Base-by-base conservation (phyloP, 805 yeast genomes). In the Yamadazyma kitorensis region DNA sequence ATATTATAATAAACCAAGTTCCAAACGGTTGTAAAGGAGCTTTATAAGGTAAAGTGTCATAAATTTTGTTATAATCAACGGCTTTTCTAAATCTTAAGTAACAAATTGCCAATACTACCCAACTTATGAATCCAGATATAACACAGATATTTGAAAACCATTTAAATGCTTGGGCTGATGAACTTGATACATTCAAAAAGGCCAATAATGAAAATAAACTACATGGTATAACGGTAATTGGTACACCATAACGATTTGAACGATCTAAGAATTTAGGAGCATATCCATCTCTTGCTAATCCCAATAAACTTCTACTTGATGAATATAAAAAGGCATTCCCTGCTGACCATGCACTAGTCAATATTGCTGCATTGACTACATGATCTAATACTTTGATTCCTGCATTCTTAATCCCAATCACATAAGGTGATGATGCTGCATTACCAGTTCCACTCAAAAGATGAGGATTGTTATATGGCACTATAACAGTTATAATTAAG, bases 111-210 rank as follows among this genome's bases (percentile, higher is more conserved):
- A 83, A 76, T 38, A 70, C 64, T 34, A 70, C 64, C 60, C 76
- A 82, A 53, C 77, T 80, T 49, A 72, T 72, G 52, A 80, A 68
- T 52, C 80, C 86, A 20, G 83, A 81, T 23, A 78, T 77, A 3
- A 93, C 82, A 33, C 80, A 80, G 38, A 85, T 59, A 47, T 82
- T 81, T 39, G 82, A 74, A 32, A 85, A 65, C 89, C 91, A 85
- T 48, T 68, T 70, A 41, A 85, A 68, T 3, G 84, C 93, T 2
- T 71, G 70, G 11, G 77, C 74, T 17, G 89, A 72, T 19, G 72
- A 64, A 28, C 70, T 64, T 17, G 79, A 70, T 37, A 80, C 55
- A 51, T 59, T 56, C 48, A 59, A 49, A 41, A 47, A 59, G 3
- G 58, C 46, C 36, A 59, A 51, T 24, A 53, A 45, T 4, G 45